A percentile compares a stretch with the other conserved stretches of the same genome.
phyloP scores from a whole-genome alignment of 1,284 basidiomycete species.

The Melampsora americana region DNA sequence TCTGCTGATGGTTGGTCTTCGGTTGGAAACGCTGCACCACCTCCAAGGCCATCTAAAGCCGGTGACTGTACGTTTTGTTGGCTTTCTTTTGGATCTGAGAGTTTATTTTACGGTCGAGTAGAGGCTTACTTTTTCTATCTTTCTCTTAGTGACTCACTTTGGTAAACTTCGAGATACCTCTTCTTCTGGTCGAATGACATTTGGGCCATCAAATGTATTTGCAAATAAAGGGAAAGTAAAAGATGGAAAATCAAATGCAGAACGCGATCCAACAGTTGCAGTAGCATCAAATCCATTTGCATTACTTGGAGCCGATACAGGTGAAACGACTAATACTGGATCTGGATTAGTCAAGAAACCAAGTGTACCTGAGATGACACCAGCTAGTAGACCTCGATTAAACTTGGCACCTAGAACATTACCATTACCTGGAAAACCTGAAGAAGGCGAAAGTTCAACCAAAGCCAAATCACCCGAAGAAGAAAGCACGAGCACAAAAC shows the following conservation, averaged over 20 bases:
- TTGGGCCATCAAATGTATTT: constrained; percentile 32
- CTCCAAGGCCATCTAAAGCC: constrained; percentile 34
- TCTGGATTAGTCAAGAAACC: constrained; percentile 17
- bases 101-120: not conserved
- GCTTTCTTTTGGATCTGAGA: not conserved
- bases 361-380: constrained; percentile 19
- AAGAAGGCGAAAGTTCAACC: not conserved
- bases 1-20: constrained; percentile 30
- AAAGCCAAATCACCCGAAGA: not conserved
- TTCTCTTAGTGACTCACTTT: constrained; percentile 30
- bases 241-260: constrained; percentile 14
- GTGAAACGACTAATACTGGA: not conserved
- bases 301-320: constrained; percentile 12
- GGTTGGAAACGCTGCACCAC: constrained; percentile 22
- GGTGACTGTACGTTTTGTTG: constrained; percentile 34
- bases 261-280: constrained; percentile 22
- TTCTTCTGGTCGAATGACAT: constrained; percentile 28
- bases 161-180: constrained; percentile 41
- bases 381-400: constrained; percentile 21
- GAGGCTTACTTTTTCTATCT: not conserved
- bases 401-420: constrained; percentile 38
- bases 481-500: too few species aligned
- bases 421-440: constrained; percentile 19
- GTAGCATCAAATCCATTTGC: constrained; percentile 43
- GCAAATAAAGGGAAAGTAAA: constrained; percentile 41